These are phyloP conservation scores for Russula emetica DNA, from an alignment of 768 basidiomycete species.

Conservation along the genomic window DNA sequence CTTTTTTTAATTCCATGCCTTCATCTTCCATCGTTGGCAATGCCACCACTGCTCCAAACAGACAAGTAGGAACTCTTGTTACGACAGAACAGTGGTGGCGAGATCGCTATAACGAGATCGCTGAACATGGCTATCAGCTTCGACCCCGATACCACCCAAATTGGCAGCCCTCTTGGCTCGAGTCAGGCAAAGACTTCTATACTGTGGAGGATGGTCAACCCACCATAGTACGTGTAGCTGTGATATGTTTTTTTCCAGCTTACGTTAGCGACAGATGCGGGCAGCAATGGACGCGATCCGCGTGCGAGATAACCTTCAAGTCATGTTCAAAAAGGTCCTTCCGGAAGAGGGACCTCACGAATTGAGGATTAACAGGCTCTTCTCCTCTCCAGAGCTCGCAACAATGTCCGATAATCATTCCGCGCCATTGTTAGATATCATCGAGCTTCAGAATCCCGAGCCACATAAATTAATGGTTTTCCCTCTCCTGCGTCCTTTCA, in stretches of 20 bases:
- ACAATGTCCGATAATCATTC: conserved; percentile 33
- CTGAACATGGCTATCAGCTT: conserved; percentile 9
- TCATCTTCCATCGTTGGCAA: not conserved
- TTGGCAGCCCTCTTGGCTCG: conserved; percentile 21
- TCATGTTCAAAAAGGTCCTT: conserved; percentile 20
- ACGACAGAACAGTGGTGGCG: conserved; percentile 21
- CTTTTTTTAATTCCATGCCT: not conserved
- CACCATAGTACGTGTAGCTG: conserved; percentile 7
- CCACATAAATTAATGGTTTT: conserved; percentile 33
- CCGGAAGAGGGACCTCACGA: conserved; percentile 15
- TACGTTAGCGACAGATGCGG: conserved; percentile 4
- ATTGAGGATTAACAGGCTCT: conserved; percentile 7
- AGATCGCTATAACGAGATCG: conserved; percentile 8
- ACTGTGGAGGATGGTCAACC: conserved; percentile 18
- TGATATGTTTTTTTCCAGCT: not conserved
- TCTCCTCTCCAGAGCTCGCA: conserved; percentile 25
- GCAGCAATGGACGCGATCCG: conserved; percentile 20
- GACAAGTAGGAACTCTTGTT: conserved; percentile 9
- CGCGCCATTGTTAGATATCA: conserved; percentile 29
- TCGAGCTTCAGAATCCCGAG: conserved; percentile 22
- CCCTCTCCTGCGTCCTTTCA: conserved; percentile 33
- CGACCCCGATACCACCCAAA: conserved; percentile 20
- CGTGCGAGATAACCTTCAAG: conserved; percentile 8
- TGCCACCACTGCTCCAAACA: not conserved
- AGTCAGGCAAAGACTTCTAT: conserved; percentile 14